These are phyloP conservation scores for Colletotrichum salicis DNA, from an alignment of 2,329 filamentous ascomycete species.

Conservation along the genomic window DNA sequence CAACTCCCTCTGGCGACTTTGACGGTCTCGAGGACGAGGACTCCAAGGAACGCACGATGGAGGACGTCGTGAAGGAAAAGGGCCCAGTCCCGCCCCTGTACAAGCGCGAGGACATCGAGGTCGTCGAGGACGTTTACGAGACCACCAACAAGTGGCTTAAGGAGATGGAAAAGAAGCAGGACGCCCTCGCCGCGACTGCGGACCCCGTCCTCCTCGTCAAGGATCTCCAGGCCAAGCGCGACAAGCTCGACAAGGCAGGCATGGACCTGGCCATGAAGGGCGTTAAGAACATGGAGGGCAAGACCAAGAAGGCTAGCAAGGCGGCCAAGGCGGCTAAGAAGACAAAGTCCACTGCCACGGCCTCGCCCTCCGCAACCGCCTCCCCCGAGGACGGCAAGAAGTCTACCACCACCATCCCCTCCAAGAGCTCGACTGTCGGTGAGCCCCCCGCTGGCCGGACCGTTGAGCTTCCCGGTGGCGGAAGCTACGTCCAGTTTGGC, in stretches of 20 bases:
- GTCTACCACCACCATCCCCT: conserved; percentile 49
- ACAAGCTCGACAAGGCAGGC: conserved; percentile 76
- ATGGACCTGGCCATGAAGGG: conserved; percentile 78
- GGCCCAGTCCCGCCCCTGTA: conserved; percentile 75
- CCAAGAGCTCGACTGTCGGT: conserved; percentile 36
- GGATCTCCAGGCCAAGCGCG: conserved; percentile 76
- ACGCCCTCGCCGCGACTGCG: conserved; percentile 74
- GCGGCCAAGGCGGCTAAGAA: conserved; percentile 51
- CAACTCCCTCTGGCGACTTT: conserved; percentile 65
- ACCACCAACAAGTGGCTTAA: conserved; percentile 79
- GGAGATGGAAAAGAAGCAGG: conserved; percentile 76
- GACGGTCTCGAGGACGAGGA: conserved; percentile 83
- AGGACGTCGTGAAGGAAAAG: conserved; percentile 55
- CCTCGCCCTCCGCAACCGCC: conserved; percentile 51
- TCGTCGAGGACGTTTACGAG: conserved; percentile 70
- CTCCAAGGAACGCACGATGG: conserved; percentile 54
- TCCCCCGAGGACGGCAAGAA: conserved; percentile 44
- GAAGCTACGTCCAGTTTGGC: conserved; percentile 44
- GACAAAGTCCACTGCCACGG: conserved; percentile 53
- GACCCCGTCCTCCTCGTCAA: conserved; percentile 79
- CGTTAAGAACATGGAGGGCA: conserved; percentile 65
- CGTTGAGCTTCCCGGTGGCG: conserved; percentile 52
- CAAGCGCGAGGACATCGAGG: conserved; percentile 75
- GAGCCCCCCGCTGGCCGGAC: conserved; percentile 49
- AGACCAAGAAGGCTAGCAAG: conserved; percentile 53